phyloP scores from a whole-genome alignment of 805 yeast genomes.

The Yamadazyma takamatsuzukensis region DNA sequence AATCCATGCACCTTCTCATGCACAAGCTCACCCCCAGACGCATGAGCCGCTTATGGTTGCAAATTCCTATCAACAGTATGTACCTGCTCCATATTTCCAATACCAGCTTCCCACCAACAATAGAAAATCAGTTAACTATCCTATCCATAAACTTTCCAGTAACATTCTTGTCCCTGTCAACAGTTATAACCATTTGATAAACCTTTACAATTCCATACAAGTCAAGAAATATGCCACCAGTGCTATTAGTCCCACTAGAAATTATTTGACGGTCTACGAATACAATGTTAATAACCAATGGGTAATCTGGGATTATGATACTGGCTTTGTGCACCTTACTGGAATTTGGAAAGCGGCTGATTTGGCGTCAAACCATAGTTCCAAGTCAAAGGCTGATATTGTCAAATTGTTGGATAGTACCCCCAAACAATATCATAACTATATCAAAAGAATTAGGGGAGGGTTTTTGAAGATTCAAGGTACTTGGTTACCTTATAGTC shows the following conservation, averaged over 20 bases:
- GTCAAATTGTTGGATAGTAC: constrained; percentile 64
- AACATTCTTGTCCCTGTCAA: constrained; percentile 7
- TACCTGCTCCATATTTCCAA: constrained; percentile 2
- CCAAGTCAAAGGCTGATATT: constrained; percentile 63
- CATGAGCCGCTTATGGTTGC: background rate
- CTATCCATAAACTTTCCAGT: constrained; percentile 8
- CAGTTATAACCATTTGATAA: constrained; percentile 4
- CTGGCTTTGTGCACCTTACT: constrained; percentile 84
- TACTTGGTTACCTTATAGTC: constrained; percentile 78
- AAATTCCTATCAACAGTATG: background rate
- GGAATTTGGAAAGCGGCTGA: constrained; percentile 74
- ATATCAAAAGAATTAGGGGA: constrained; percentile 75
- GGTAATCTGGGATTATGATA: constrained; percentile 81
- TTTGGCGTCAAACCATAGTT: constrained; percentile 10
- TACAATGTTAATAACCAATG: constrained; percentile 65
- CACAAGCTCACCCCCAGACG: background rate
- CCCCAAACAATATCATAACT: constrained; percentile 57
- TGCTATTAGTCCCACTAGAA: constrained; percentile 59
- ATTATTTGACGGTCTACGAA: constrained; percentile 67
- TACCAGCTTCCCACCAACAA: constrained; percentile 1
- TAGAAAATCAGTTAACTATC: constrained; percentile 8
- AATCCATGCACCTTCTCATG: background rate
- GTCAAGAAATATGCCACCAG: constrained; percentile 64
- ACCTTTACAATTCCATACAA: constrained; percentile 18
- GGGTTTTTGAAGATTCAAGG: constrained; percentile 93